Percentiles rank a stretch among this genome's conserved stretches.
Evolutionary conservation across 305 asterid species (phyloP).

Genomic region (Fraxinus greggii): DNA sequence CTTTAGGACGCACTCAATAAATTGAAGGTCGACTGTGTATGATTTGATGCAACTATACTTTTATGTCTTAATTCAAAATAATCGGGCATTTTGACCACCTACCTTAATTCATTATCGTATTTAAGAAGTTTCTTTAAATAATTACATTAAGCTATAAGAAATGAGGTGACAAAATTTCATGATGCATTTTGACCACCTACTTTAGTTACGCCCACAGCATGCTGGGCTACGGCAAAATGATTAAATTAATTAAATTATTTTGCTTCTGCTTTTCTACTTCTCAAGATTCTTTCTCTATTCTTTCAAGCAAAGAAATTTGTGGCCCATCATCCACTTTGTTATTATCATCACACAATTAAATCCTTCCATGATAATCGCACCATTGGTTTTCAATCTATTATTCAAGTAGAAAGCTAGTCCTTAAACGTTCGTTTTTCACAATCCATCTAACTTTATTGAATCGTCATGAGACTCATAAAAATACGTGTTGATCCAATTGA

Average conservation of each 20-base stretch:
- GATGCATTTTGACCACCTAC: slow-evolving; percentile 1
- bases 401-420: neutral
- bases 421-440: too few species aligned
- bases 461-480: neutral
- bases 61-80: neutral
- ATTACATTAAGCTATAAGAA: neutral
- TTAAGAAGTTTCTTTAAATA: neutral
- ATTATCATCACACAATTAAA: neutral
- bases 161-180: too few species aligned
- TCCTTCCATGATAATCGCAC: neutral
- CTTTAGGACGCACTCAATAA: neutral
- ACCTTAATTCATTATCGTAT: neutral
- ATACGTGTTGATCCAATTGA: neutral
- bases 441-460: too few species aligned
- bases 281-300: neutral
- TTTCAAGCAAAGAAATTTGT: slow-evolving; percentile 3
- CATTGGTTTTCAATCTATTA: neutral
- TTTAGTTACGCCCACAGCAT: neutral
- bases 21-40: neutral
- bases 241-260: neutral
- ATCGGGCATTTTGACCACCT: neutral
- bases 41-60: neutral
- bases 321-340: neutral
- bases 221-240: neutral
- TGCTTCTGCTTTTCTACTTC: neutral